Evolutionary conservation across 495 filamentous ascomycete genomes (phyloP).

Genomic region (Tuber calosporum): DNA sequence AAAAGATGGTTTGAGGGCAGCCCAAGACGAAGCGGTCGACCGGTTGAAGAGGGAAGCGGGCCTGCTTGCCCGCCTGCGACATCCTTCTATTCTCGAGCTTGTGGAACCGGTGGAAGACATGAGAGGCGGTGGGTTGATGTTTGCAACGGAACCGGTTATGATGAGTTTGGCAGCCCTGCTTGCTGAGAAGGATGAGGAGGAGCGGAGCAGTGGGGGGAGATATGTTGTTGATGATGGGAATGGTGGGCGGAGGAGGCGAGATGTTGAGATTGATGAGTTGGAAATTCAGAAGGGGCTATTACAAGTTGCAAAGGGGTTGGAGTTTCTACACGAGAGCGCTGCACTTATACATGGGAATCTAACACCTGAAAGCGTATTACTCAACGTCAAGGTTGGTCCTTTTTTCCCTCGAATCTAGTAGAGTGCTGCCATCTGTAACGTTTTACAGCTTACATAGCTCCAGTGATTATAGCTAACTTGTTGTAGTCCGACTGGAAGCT

Average conservation of each 20-base stretch:
- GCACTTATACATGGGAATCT: constrained; percentile 88
- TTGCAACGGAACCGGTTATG: constrained; percentile 85
- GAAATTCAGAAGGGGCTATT: constrained; percentile 94
- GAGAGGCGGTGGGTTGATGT: constrained; percentile 81
- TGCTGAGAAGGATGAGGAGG: constrained; percentile 85
- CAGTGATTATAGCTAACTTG: constrained; percentile 16
- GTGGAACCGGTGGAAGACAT: constrained; percentile 94
- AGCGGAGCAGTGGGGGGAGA: constrained; percentile 64
- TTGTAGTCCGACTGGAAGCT: constrained; percentile 95
- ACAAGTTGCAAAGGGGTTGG: constrained; percentile 86
- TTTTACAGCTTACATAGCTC: constrained; percentile 8
- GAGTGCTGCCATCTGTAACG: not conserved
- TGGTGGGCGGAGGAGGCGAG: constrained; percentile 63
- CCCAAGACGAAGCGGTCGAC: constrained; percentile 82
- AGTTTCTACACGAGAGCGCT: constrained; percentile 95
- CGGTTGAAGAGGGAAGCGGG: constrained; percentile 84
- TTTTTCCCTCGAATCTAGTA: not conserved
- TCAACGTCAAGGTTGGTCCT: constrained; percentile 75
- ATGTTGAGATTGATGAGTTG: constrained; percentile 91
- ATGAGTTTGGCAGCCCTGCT: constrained; percentile 76
- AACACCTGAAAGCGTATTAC: constrained; percentile 87
- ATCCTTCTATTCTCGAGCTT: constrained; percentile 86
- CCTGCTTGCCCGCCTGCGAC: constrained; percentile 73
- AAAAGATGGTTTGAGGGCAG: constrained; percentile 62
- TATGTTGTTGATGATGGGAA: constrained; percentile 76